Evolutionary conservation across 331 rosid genomes (phyloP).

Genomic region (Rosa hybrid): DNA sequence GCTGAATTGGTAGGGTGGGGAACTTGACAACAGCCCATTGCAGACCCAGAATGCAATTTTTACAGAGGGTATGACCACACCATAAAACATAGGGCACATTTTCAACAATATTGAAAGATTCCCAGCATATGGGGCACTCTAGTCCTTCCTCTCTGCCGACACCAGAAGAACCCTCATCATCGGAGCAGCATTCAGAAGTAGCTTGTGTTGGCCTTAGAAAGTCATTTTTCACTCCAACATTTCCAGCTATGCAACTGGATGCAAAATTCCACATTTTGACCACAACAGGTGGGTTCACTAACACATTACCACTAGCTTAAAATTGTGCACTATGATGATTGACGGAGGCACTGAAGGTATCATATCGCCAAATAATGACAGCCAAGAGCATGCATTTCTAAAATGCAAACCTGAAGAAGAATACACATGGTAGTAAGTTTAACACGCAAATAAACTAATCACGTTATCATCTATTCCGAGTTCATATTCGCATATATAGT

Average conservation of each 20-base stretch:
- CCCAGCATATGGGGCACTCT: conserved; percentile 98
- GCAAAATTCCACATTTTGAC: conserved; percentile 86
- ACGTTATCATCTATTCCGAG: neutral
- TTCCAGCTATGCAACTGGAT: conserved; percentile 79
- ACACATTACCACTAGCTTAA: conserved; percentile 34
- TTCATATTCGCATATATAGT: neutral
- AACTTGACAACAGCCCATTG: conserved; percentile 97
- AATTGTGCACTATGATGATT: conserved; percentile 24
- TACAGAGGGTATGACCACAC: conserved; percentile 99
- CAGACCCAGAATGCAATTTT: conserved; percentile 89
- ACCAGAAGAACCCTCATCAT: conserved; percentile 76
- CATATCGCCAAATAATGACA: conserved; percentile 29
- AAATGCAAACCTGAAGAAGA: conserved; percentile 16
- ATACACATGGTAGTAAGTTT: neutral
- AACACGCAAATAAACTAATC: neutral
- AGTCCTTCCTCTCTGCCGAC: conserved; percentile 86
- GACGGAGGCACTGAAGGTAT: conserved; percentile 17
- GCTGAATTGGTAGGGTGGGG: conserved; percentile 92
- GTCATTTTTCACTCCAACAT: conserved; percentile 51
- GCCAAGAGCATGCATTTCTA: conserved; percentile 11
- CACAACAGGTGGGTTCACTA: conserved; percentile 31
- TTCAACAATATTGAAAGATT: conserved; percentile 93
- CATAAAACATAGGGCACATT: conserved; percentile 94
- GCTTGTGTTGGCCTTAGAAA: conserved; percentile 48
- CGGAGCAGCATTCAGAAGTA: conserved; percentile 82